These are phyloP conservation scores for Candida neerlandica DNA, from an alignment of 1,139 yeast species.

Conservation along the genomic window DNA sequence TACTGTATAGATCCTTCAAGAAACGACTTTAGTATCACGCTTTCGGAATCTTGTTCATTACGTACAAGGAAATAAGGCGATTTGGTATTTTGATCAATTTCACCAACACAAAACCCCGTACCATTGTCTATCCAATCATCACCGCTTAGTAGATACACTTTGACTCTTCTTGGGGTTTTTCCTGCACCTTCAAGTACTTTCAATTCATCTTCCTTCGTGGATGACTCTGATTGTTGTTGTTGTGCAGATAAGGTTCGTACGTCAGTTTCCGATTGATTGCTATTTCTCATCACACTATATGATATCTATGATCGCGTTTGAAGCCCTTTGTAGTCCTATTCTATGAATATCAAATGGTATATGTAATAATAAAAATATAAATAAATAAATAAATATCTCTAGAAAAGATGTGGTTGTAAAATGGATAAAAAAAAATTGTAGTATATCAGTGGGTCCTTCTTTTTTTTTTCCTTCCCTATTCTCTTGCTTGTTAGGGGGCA, in stretches of 20 bases:
- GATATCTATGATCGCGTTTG: not conserved
- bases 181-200: conserved; percentile 13
- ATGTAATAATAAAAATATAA: not conserved
- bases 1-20: conserved; percentile 79
- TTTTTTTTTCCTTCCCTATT: not conserved
- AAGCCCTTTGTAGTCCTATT: not conserved
- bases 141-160: conserved; percentile 78
- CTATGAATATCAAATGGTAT: not conserved
- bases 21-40: conserved; percentile 62
- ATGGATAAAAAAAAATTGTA: not conserved
- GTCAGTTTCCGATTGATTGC: not conserved
- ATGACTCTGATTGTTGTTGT: not conserved
- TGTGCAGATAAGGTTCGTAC: not conserved
- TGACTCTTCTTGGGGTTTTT: conserved; percentile 69
- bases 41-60: conserved; percentile 65
- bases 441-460: conserved; percentile 1
- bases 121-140: conserved; percentile 94
- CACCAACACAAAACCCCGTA: conserved; percentile 87
- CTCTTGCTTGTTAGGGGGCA: not conserved
- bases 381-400: not conserved
- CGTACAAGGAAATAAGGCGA: conserved; percentile 71
- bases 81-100: conserved; percentile 40
- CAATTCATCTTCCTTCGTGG: conserved; percentile 3
- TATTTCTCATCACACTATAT: not conserved
- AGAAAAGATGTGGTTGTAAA: conserved; percentile 1